phyloP scores from a whole-genome alignment of 352 stramenopile genomes.

The Globisporangium acanthophoron region DNA sequence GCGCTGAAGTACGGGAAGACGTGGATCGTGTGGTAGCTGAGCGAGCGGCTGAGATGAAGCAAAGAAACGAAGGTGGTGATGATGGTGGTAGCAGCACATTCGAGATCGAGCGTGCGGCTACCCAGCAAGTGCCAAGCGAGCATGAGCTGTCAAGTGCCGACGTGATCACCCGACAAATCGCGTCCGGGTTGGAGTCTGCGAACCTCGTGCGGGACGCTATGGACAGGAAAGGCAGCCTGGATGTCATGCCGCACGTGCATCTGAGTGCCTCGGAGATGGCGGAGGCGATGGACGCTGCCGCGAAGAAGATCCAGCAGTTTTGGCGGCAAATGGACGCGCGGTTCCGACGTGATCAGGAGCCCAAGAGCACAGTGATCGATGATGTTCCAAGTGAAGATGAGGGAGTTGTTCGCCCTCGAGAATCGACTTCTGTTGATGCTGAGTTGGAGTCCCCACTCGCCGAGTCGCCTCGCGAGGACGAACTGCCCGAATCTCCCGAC shows the following conservation, averaged over 20 bases:
- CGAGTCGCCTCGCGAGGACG: no score
- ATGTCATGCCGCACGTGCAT: neutral
- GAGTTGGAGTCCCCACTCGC: no score
- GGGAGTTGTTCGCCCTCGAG: no score
- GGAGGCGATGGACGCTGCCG: conserved; percentile 12
- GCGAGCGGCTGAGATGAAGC: no score
- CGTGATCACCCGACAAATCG: conserved; percentile 1
- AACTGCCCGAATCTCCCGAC: no score
- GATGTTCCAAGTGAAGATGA: no score
- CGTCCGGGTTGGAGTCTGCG: conserved; percentile 3
- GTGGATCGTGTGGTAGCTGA: no score
- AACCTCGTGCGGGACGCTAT: neutral
- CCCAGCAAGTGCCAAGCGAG: neutral
- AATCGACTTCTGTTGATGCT: no score
- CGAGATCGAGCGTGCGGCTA: neutral
- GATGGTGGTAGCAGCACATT: neutral
- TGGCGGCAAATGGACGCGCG: conserved; percentile 13
- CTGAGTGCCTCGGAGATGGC: conserved; percentile 5
- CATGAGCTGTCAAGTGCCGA: neutral
- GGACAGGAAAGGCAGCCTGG: neutral
- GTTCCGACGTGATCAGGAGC: neutral
- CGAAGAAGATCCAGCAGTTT: conserved; percentile 17
- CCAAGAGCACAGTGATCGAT: no score
- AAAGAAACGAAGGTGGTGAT: neutral
- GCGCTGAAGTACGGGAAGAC: no score